phyloP scores from a whole-genome alignment of 257 asterid species.

The Solanum bulbocastanum region DNA sequence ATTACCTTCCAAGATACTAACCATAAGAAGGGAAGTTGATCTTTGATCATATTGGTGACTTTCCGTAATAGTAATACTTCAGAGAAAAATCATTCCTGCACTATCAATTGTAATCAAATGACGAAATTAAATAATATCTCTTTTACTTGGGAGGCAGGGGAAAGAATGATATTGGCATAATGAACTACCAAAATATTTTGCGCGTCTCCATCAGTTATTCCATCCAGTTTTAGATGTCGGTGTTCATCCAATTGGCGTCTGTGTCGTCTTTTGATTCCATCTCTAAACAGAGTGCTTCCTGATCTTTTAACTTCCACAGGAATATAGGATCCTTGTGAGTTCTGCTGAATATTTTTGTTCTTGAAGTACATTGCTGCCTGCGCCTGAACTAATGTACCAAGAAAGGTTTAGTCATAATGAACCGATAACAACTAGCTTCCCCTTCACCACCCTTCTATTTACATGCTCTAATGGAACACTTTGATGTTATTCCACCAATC shows the following conservation, averaged over 20 bases:
- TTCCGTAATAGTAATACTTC: neutral
- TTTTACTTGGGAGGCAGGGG: no score
- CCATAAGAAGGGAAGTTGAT: neutral
- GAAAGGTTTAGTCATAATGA: slow-evolving; percentile 5
- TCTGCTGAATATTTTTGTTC: slow-evolving; percentile 25
- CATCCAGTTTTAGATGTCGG: neutral
- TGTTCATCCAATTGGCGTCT: slow-evolving; percentile 33
- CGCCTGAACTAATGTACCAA: slow-evolving; percentile 54
- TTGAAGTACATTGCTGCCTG: slow-evolving; percentile 56
- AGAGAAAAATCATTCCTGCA: slow-evolving; percentile 2
- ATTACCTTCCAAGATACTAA: neutral
- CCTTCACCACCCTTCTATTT: neutral
- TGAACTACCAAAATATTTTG: slow-evolving; percentile 6
- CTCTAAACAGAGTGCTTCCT: slow-evolving; percentile 53
- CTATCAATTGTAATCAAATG: neutral
- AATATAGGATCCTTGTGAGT: slow-evolving; percentile 10
- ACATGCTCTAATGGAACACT: neutral
- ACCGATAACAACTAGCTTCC: neutral
- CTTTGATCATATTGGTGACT: neutral
- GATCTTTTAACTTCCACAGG: slow-evolving; percentile 20
- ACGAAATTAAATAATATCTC: neutral
- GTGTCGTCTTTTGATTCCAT: slow-evolving; percentile 55
- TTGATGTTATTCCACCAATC: neutral
- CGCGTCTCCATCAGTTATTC: neutral
- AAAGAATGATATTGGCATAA: neutral